Percentiles rank a stretch among this genome's conserved stretches.
These are phyloP conservation scores for Heterobasidion occidentale DNA, from an alignment of 1,284 basidiomycete species.

Conservation along the genomic window DNA sequence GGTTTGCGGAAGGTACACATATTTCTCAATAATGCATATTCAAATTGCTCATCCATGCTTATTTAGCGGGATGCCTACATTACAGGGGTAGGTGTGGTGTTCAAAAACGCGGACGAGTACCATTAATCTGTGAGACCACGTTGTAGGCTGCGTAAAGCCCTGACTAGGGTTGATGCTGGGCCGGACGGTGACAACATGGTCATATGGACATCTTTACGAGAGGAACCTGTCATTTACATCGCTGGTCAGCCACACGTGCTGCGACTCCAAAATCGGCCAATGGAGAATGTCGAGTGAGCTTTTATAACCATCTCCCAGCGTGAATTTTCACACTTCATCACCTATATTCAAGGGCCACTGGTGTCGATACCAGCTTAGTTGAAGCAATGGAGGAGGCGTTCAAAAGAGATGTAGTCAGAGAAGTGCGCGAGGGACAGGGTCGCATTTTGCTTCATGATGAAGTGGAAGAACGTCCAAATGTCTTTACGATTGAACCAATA, in stretches of 20 bases:
- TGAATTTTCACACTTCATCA: background rate
- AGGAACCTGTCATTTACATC: constrained; percentile 94
- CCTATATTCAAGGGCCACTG: constrained; percentile 64
- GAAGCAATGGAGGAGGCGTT: constrained; percentile 90
- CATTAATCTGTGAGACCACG: no score
- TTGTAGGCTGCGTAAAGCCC: constrained; percentile 70
- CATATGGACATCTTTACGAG: constrained; percentile 88
- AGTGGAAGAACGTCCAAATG: constrained; percentile 86
- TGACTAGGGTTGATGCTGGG: constrained; percentile 75
- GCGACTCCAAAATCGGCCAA: constrained; percentile 81
- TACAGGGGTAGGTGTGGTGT: constrained; percentile 58
- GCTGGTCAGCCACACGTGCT: constrained; percentile 89
- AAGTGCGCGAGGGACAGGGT: constrained; percentile 69
- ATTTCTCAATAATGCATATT: background rate
- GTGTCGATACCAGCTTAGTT: constrained; percentile 87
- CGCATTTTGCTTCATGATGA: constrained; percentile 94
- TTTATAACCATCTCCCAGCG: background rate
- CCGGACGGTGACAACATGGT: constrained; percentile 67
- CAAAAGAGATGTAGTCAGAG: constrained; percentile 85
- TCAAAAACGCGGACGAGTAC: constrained; percentile 11
- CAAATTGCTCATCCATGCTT: background rate
- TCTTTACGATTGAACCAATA: constrained; percentile 80
- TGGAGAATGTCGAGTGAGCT: constrained; percentile 88
- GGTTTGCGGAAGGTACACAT: constrained; percentile 75
- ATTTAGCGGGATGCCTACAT: constrained; percentile 80